Evolutionary conservation across 257 asterid species (phyloP).

Genomic region (Rauvolfia tetraphylla): DNA sequence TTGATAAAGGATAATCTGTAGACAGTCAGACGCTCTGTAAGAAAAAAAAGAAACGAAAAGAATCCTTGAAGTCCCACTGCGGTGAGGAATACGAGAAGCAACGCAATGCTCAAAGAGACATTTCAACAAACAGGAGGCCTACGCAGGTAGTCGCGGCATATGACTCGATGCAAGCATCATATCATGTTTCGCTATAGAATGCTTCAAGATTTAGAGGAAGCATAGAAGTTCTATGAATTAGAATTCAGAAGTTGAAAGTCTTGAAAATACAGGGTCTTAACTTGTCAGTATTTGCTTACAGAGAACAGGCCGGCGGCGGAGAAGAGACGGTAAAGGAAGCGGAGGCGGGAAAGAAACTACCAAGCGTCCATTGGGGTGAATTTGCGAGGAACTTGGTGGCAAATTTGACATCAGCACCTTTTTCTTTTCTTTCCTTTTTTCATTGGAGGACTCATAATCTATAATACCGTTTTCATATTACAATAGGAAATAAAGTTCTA

Average conservation of each 20-base stretch:
- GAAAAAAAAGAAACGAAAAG: neutral
- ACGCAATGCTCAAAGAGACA: neutral
- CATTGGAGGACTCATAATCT: too few species aligned
- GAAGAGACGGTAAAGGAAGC: neutral
- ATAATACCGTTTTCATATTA: too few species aligned
- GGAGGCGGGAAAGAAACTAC: neutral
- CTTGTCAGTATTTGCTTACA: too few species aligned
- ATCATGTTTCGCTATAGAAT: neutral
- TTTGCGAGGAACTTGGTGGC: neutral
- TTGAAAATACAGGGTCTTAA: neutral
- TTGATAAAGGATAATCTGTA: neutral
- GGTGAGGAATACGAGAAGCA: neutral
- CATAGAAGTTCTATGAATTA: neutral
- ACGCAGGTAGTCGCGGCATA: too few species aligned
- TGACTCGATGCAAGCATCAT: neutral
- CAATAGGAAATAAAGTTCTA: too few species aligned
- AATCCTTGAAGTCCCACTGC: neutral
- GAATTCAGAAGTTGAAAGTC: neutral
- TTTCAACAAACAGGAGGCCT: conserved; percentile 1
- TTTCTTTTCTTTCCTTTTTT: too few species aligned
- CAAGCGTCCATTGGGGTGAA: neutral
- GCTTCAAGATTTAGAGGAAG: too few species aligned
- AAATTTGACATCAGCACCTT: too few species aligned
- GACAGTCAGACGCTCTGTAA: neutral
- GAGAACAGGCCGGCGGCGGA: neutral